Conservation (phyloP, 345 rosid species). For the Hibiscus trionum region DNA sequence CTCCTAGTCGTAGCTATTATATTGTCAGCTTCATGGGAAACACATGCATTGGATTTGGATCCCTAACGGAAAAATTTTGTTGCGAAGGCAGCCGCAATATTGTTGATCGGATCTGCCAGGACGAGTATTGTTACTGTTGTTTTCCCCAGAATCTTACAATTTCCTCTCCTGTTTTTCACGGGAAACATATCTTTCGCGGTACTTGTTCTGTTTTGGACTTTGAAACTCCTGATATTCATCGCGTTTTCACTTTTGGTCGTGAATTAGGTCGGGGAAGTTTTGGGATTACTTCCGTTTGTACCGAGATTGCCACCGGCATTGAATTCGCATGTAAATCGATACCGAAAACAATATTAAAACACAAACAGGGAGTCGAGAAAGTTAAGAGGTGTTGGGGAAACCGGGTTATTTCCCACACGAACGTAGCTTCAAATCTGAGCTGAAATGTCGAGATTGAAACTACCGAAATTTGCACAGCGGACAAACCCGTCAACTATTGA, state of each 20-base stretch:
- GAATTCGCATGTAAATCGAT: conserved; percentile 34
- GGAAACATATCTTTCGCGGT: neutral
- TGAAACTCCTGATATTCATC: neutral
- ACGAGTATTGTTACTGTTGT: no score
- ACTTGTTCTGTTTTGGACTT: neutral
- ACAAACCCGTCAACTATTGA: no score
- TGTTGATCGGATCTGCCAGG: no score
- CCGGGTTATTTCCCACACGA: no score
- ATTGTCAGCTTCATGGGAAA: neutral
- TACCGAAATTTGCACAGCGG: no score
- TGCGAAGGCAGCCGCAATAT: no score
- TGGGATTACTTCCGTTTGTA: neutral
- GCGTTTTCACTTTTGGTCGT: neutral
- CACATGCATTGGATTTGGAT: neutral
- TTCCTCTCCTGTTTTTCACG: neutral
- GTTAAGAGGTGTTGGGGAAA: no score
- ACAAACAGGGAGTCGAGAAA: conserved; percentile 15
- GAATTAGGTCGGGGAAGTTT: neutral
- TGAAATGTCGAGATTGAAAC: no score
- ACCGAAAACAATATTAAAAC: conserved; percentile 15
- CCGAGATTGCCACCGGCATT: neutral
- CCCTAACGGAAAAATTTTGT: neutral
- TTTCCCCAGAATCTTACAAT: neutral
- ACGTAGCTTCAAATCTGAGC: no score
- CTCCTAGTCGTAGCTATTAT: no score